Percentiles rank a stretch among this genome's conserved stretches.
Conservation (phyloP, 2,329 filamentous ascomycete species). For the Bipolaris gigantea region DNA sequence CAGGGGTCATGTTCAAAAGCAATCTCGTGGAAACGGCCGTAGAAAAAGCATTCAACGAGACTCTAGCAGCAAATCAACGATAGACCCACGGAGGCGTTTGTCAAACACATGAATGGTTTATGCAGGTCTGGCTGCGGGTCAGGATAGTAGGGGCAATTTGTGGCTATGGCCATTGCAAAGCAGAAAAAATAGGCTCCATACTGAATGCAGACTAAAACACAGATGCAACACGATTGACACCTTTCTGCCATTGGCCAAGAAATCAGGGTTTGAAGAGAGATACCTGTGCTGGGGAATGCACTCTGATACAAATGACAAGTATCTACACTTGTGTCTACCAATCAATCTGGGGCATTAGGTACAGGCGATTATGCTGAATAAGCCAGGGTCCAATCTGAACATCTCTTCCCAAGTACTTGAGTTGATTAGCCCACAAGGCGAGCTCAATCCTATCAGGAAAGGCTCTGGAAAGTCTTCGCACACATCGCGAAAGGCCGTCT, state of each 20-base stretch:
- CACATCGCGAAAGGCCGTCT: conserved; percentile 8
- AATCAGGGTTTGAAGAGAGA: background rate
- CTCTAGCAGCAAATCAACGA: background rate
- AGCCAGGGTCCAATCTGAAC: conserved; percentile 7
- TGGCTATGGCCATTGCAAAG: background rate
- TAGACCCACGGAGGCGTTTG: background rate
- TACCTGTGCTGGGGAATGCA: background rate
- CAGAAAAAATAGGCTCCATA: background rate
- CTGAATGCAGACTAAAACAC: background rate
- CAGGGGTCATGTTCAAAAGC: background rate
- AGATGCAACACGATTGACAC: background rate
- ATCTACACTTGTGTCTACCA: background rate
- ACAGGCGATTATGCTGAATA: background rate
- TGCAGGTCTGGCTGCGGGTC: background rate
- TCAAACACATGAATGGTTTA: background rate
- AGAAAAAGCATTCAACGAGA: too few species aligned
- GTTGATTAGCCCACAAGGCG: conserved; percentile 6
- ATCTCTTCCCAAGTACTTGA: conserved; percentile 13
- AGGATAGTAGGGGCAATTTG: background rate
- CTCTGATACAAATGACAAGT: background rate
- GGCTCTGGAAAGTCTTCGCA: conserved; percentile 4
- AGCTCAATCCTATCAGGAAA: conserved; percentile 10
- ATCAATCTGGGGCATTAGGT: background rate
- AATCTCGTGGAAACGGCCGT: background rate
- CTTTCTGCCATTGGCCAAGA: background rate